Conservation (phyloP, 129 eudicot species). For the Rutidosis leptorrhynchoides region DNA sequence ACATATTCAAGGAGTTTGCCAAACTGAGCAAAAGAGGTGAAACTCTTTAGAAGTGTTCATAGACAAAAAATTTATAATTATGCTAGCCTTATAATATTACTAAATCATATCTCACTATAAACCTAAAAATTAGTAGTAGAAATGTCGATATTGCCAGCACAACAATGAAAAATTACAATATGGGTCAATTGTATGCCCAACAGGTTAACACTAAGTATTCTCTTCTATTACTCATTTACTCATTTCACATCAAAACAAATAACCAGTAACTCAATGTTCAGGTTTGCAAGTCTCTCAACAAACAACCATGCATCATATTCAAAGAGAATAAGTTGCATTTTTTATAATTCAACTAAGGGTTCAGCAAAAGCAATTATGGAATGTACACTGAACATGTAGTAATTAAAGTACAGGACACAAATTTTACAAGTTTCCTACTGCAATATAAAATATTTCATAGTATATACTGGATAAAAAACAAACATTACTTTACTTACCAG, state of each 20-base stretch:
- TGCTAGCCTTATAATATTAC: too few species aligned
- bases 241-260: not conserved
- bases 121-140: not conserved
- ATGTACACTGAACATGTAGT: not conserved
- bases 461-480: conserved; percentile 24
- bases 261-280: conserved; percentile 8
- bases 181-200: not conserved
- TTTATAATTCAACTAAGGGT: not conserved
- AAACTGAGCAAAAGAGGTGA: too few species aligned
- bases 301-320: conserved; percentile 8
- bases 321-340: not conserved
- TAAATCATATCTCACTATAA: too few species aligned
- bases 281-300: conserved; percentile 9
- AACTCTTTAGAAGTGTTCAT: too few species aligned
- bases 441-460: not conserved
- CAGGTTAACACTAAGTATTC: not conserved
- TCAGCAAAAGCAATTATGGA: not conserved
- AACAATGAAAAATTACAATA: not conserved
- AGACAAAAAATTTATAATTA: too few species aligned
- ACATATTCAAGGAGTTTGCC: too few species aligned
- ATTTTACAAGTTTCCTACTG: conserved; percentile 14
- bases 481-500: conserved; percentile 49
- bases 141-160: not conserved
- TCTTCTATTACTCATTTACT: not conserved
- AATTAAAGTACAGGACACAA: not conserved